These are phyloP conservation scores for Cyberlindnera euphorbiae DNA, from an alignment of 805 yeast genomes.

Conservation along the genomic window DNA sequence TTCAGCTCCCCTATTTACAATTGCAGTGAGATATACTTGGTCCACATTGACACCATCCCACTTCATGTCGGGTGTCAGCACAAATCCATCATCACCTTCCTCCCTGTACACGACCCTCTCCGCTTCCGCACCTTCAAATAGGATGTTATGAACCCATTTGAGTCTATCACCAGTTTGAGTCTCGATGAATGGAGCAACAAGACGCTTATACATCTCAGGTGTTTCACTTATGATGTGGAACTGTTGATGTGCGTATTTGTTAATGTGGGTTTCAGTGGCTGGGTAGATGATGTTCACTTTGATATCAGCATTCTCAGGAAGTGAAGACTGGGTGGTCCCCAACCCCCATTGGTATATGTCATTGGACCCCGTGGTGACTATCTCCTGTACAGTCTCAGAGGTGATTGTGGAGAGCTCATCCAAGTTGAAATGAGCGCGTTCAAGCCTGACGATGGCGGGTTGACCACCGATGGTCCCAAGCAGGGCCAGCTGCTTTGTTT, in stretches of 20 bases:
- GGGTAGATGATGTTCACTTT: constrained; percentile 82
- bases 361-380: constrained; percentile 51
- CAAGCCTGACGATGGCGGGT: constrained; percentile 67
- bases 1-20: constrained; percentile 58
- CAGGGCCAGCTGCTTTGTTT: constrained; percentile 57
- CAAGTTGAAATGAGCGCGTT: constrained; percentile 60
- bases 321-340: constrained; percentile 42
- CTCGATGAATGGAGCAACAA: constrained; percentile 71
- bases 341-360: constrained; percentile 86
- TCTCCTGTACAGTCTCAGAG: constrained; percentile 20
- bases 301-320: constrained; percentile 49
- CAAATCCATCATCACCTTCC: constrained; percentile 47
- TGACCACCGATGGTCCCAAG: constrained; percentile 60
- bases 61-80: constrained; percentile 90
- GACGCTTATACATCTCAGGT: constrained; percentile 59
- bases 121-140: constrained; percentile 76
- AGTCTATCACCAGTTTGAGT: constrained; percentile 73
- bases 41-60: constrained; percentile 81
- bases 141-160: constrained; percentile 86
- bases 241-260: constrained; percentile 63
- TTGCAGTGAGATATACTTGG: constrained; percentile 70
- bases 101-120: constrained; percentile 67
- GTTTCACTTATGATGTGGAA: constrained; percentile 70
- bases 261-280: constrained; percentile 80
- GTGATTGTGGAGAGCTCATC: constrained; percentile 18